Conservation (phyloP, 441 rosid species). For the Bruguiera hainesii region DNA sequence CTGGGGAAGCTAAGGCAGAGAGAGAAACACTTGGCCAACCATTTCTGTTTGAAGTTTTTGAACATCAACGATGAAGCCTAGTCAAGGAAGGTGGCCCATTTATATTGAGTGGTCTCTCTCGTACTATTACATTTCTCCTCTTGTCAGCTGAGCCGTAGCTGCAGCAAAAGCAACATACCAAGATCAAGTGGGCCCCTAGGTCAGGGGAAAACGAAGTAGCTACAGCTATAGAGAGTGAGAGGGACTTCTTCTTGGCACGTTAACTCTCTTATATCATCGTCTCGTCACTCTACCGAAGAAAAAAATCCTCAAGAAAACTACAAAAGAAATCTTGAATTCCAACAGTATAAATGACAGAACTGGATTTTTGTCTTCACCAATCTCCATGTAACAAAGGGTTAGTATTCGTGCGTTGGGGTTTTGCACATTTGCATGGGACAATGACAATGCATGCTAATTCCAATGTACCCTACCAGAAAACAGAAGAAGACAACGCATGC, state of each 20-base stretch:
- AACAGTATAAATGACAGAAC: conserved; percentile 8
- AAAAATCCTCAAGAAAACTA: conserved; percentile 9
- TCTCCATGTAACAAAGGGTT: neutral
- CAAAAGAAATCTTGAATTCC: conserved; percentile 20
- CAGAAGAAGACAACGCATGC: conserved; percentile 31
- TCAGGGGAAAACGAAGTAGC: neutral
- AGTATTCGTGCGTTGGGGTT: neutral
- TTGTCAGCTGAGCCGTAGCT: conserved; percentile 17
- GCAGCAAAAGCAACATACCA: conserved; percentile 41
- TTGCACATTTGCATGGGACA: neutral
- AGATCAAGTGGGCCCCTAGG: conserved; percentile 30
- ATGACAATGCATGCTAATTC: conserved; percentile 12
- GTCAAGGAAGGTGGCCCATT: conserved; percentile 5
- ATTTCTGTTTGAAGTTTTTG: no score
- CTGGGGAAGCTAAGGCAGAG: no score
- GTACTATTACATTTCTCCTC: conserved; percentile 5
- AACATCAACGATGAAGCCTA: neutral
- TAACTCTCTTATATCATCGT: conserved; percentile 6
- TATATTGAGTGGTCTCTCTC: conserved; percentile 26
- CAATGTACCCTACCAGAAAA: no score
- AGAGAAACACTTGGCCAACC: no score
- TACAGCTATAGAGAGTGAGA: neutral
- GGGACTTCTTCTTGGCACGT: conserved; percentile 1
- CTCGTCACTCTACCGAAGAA: conserved; percentile 3
- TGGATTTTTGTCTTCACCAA: neutral